Percentiles rank a stretch among this genome's conserved stretches.
These are phyloP conservation scores for Lepraria neglecta DNA, from an alignment of 495 filamentous ascomycete species.

Conservation along the genomic window DNA sequence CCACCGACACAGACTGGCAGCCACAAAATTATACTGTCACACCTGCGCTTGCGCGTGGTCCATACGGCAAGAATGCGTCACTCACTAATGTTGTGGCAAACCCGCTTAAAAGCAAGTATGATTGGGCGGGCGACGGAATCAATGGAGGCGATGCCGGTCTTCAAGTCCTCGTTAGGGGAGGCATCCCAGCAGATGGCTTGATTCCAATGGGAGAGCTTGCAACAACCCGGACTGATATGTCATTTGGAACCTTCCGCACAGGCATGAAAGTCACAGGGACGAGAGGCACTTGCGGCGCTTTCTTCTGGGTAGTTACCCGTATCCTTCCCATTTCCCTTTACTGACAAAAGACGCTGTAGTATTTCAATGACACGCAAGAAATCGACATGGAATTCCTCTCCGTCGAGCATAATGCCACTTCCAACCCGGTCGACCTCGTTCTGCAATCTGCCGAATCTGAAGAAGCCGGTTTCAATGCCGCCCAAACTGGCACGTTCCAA, in stretches of 20 bases:
- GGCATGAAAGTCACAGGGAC: conserved; percentile 54
- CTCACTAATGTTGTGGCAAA: conserved; percentile 50
- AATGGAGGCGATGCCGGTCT: conserved; percentile 51
- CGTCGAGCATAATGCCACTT: conserved; percentile 44
- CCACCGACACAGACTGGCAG: conserved; percentile 50
- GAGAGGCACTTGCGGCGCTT: conserved; percentile 64
- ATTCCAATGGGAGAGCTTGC: conserved; percentile 57
- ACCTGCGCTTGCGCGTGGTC: conserved; percentile 46
- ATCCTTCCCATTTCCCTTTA: not conserved
- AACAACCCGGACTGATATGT: conserved; percentile 50
- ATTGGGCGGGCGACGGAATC: conserved; percentile 36
- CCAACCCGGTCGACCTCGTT: conserved; percentile 62
- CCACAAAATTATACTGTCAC: conserved; percentile 59
- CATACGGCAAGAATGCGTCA: conserved; percentile 57
- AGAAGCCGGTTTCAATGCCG: conserved; percentile 50
- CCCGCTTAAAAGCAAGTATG: conserved; percentile 36
- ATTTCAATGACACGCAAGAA: conserved; percentile 70
- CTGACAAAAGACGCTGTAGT: conserved; percentile 38
- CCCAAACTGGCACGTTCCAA: conserved; percentile 47
- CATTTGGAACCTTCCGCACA: conserved; percentile 60
- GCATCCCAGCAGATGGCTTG: conserved; percentile 39
- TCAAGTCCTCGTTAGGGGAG: conserved; percentile 51
- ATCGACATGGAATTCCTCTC: conserved; percentile 75
- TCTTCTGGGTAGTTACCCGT: conserved; percentile 58
- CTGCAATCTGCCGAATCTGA: conserved; percentile 56